Evolutionary conservation across 2,329 filamentous ascomycete genomes (phyloP).

Genomic region (Chaetothyriales sp.): DNA sequence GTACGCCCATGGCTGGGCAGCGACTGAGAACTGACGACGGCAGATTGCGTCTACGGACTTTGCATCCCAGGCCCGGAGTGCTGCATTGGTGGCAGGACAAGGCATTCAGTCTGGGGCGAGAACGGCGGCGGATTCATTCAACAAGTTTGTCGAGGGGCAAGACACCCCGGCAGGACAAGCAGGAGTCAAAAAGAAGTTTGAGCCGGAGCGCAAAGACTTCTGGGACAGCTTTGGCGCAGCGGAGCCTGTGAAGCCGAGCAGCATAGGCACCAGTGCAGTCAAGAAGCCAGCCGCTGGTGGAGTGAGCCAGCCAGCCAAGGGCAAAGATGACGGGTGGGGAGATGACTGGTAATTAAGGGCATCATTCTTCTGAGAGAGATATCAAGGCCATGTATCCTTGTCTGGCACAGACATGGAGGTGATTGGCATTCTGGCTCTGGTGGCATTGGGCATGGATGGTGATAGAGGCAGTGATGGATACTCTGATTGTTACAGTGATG

Average conservation of each 20-base stretch:
- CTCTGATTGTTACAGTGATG: too few relatives aligned
- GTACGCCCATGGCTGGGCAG: neutral
- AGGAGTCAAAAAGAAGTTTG: constrained; percentile 25
- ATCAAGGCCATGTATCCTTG: neutral
- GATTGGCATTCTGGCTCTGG: neutral
- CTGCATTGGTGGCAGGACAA: constrained; percentile 40
- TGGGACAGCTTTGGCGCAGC: constrained; percentile 63
- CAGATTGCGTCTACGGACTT: constrained; percentile 70
- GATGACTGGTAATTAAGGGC: constrained; percentile 32
- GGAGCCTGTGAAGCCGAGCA: constrained; percentile 17
- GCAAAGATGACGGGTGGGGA: constrained; percentile 43
- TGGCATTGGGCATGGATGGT: neutral
- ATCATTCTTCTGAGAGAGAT: neutral
- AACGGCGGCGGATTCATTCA: constrained; percentile 64
- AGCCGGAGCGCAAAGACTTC: constrained; percentile 62
- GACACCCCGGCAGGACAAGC: constrained; percentile 22
- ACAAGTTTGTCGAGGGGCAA: constrained; percentile 71
- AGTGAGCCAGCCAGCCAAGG: constrained; percentile 16
- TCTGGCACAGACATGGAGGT: neutral
- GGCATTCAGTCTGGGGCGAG: constrained; percentile 52
- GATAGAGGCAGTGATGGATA: neutral
- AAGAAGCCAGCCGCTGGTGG: constrained; percentile 28
- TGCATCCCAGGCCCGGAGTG: constrained; percentile 52
- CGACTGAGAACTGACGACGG: neutral
- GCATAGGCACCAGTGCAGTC: constrained; percentile 50